Evolutionary conservation across 2,329 filamentous ascomycete species (phyloP).

Genomic region (Tolypocladium sp.): DNA sequence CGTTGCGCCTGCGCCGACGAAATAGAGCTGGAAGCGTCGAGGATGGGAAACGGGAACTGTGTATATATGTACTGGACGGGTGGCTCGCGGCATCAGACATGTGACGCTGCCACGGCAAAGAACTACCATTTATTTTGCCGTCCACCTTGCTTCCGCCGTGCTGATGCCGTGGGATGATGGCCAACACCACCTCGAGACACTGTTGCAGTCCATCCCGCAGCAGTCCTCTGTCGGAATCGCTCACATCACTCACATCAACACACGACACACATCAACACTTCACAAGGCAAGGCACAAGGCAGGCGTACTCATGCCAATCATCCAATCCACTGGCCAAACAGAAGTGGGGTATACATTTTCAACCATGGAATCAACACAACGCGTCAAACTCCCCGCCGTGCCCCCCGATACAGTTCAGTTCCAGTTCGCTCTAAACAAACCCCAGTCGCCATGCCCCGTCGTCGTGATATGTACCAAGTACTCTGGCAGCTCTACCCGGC

Average conservation of each 20-base stretch:
- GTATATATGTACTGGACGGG: conserved; percentile 5
- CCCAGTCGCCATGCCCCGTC: neutral
- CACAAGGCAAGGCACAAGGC: neutral
- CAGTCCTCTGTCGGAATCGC: too few relatives aligned
- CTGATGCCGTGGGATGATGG: neutral
- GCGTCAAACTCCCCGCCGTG: neutral
- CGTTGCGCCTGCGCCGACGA: conserved; percentile 55
- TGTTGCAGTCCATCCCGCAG: too few relatives aligned
- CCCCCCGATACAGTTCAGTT: neutral
- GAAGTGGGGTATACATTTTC: neutral
- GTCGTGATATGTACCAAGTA: neutral
- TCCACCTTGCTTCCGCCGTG: neutral
- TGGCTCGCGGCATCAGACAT: neutral
- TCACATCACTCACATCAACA: neutral
- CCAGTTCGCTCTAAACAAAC: neutral
- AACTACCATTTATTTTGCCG: neutral
- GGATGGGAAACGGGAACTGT: neutral
- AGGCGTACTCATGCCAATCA: neutral
- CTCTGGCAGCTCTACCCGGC: neutral
- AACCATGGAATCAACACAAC: neutral
- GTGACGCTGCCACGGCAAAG: neutral
- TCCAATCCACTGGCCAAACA: neutral
- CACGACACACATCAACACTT: neutral
- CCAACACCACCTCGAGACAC: neutral
- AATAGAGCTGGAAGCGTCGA: conserved; percentile 30